These are phyloP conservation scores for Cunninghamia lanceolata DNA, from an alignment of 75 land plant genomes.

Conservation along the genomic window DNA sequence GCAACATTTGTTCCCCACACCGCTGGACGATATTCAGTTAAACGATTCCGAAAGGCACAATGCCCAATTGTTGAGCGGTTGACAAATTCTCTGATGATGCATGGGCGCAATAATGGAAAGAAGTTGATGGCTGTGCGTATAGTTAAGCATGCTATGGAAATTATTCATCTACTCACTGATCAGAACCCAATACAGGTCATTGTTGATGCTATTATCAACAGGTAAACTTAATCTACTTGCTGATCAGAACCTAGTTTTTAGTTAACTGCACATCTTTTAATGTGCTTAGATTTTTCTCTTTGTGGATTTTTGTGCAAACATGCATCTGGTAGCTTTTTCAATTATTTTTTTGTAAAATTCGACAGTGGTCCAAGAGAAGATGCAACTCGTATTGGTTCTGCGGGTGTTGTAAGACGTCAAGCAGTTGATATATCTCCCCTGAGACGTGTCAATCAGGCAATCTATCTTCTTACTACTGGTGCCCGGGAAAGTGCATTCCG, in stretches of 20 bases:
- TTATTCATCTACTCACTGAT: conserved; percentile 69
- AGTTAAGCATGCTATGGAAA: conserved; percentile 79
- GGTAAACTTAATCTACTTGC: conserved; percentile 22
- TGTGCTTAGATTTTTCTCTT: neutral
- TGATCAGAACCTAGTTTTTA: neutral
- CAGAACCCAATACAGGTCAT: conserved; percentile 75
- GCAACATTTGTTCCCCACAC: conserved; percentile 75
- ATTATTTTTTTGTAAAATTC: neutral
- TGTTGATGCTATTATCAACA: conserved; percentile 80
- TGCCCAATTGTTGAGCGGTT: conserved; percentile 83
- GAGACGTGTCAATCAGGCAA: conserved; percentile 61
- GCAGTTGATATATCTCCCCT: conserved; percentile 86
- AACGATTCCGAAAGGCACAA: conserved; percentile 75
- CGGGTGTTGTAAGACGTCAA: conserved; percentile 83
- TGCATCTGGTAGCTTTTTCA: neutral
- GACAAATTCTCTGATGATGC: conserved; percentile 86
- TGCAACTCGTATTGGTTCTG: conserved; percentile 78
- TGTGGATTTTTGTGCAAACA: neutral
- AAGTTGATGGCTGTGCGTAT: conserved; percentile 78
- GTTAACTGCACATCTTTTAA: neutral
- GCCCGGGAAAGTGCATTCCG: conserved; percentile 64
- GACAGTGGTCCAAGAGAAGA: conserved; percentile 81
- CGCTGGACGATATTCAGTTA: conserved; percentile 68
- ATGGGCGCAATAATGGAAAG: conserved; percentile 80
- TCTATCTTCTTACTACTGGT: conserved; percentile 60